phyloP scores from a whole-genome alignment of 2,329 filamentous ascomycete genomes.

The Arthrinium phaeospermum region DNA sequence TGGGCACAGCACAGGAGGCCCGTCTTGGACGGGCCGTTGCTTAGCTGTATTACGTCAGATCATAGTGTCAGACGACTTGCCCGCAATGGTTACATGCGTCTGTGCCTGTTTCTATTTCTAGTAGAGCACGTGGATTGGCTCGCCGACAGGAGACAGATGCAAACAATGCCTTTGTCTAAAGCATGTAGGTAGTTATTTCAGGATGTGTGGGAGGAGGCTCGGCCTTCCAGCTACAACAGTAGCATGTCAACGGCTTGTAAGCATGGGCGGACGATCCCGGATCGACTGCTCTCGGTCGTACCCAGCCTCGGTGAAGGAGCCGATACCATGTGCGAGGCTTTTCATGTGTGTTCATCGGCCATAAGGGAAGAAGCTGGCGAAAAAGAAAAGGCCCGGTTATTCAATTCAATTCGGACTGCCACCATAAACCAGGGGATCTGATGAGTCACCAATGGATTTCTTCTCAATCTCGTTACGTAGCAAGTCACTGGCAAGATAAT shows the following conservation, averaged over 20 bases:
- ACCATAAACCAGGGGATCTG: background rate
- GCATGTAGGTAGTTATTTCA: background rate
- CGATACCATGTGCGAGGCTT: background rate
- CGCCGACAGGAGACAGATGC: background rate
- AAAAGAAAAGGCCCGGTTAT: background rate
- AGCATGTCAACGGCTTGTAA: background rate
- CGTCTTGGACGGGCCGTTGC: background rate
- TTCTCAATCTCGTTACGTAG: background rate
- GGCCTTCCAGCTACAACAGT: background rate
- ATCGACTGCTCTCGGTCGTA: background rate
- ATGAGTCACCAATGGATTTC: background rate
- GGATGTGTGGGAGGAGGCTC: background rate
- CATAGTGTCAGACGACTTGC: background rate
- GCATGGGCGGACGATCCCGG: background rate
- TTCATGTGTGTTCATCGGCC: background rate
- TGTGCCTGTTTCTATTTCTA: background rate
- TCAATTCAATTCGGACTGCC: background rate
- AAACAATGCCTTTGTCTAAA: background rate
- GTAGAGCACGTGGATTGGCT: background rate
- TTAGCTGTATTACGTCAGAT: constrained; percentile 6
- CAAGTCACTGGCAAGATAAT: background rate
- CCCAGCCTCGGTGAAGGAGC: background rate
- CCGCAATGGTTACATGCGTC: background rate
- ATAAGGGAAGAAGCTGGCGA: background rate
- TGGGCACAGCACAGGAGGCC: background rate